Base-by-base conservation (phyloP, 441 rosid species). In the Euphorbia corollata region DNA sequence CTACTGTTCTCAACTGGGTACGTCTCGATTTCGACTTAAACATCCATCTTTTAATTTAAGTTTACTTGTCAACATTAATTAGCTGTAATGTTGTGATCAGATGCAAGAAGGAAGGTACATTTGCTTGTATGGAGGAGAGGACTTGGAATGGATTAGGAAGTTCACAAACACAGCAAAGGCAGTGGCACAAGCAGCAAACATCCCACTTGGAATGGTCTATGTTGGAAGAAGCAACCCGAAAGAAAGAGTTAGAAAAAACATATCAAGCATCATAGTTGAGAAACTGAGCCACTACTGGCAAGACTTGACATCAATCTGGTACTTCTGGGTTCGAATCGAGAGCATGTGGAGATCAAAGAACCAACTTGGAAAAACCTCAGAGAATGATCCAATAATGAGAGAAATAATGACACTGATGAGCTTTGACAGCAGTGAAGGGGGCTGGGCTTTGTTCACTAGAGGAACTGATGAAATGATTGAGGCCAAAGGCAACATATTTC, bases 41-140 rank as follows among this genome's bases (percentile, higher is more conserved):
- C 32, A 27, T 27, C 32, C 32, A 27, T 27, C 32, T 27, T 27
- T 27, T 27, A 27, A 27, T 1, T 27, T 1, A 27, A 27, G 32
- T 27, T 27, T 27, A 27, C 32, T 38, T 38, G 9, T 1, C 41
- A 38, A 41, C 5, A 50, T 11, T 11, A 45, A 45, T 2, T 13
- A 50, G 0, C n/a, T 6, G 18, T 0, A 15, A 50, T 15, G 6
- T n/a, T 18, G 54, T 60, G 15, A 51, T 56, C 87, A 90, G 96
- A 87, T 87, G 22, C 4, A 48, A 3, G 87, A 85, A 51, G 92
- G 83, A 45, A 86, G 74, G 67, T 82, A 68, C 77, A 81, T 88
- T 65, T 91, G 86, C 78, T 65, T 90, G 16, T 86, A 85, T 65
- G 96, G 97, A 24, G 91, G 97, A 22, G 95, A 86, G 64, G 96